These are phyloP conservation scores for Eimeria sp. DNA, from an alignment of 169 alveolate species.

Conservation along the genomic window DNA sequence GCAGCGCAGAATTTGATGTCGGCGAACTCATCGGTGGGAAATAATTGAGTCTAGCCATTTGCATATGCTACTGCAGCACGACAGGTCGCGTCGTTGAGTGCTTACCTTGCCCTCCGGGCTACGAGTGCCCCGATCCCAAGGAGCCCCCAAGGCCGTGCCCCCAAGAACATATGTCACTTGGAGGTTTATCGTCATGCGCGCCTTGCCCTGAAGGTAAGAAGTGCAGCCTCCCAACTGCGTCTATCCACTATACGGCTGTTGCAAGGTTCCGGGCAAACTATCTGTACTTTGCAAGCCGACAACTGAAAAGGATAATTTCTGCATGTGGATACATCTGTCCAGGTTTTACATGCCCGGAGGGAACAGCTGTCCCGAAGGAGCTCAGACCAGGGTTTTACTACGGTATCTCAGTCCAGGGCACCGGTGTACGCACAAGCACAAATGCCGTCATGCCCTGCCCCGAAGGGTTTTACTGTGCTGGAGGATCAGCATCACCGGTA, in stretches of 20 bases:
- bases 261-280: neutral
- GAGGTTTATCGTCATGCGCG: conserved; percentile 20
- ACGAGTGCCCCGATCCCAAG: conserved; percentile 44
- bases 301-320: neutral
- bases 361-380: conserved; percentile 44
- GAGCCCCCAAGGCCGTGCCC: conserved; percentile 57
- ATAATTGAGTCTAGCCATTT: neutral
- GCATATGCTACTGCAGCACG: conserved; percentile 18
- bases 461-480: conserved; percentile 71
- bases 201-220: conserved; percentile 60
- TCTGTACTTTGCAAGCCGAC: neutral
- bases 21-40: neutral
- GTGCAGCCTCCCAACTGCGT: neutral
- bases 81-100: neutral
- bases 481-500: conserved; percentile 42
- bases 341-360: conserved; percentile 62
- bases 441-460: conserved; percentile 42
- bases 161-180: conserved; percentile 42
- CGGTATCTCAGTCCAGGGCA: neutral
- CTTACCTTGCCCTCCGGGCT: conserved; percentile 59
- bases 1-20: neutral
- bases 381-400: conserved; percentile 54
- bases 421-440: neutral
- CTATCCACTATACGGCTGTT: neutral
- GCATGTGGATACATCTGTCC: neutral